Evolutionary conservation across 345 rosid genomes (phyloP), one percentile per base, ranked within the genome.

Genomic region (Nasturtium officinale): DNA sequence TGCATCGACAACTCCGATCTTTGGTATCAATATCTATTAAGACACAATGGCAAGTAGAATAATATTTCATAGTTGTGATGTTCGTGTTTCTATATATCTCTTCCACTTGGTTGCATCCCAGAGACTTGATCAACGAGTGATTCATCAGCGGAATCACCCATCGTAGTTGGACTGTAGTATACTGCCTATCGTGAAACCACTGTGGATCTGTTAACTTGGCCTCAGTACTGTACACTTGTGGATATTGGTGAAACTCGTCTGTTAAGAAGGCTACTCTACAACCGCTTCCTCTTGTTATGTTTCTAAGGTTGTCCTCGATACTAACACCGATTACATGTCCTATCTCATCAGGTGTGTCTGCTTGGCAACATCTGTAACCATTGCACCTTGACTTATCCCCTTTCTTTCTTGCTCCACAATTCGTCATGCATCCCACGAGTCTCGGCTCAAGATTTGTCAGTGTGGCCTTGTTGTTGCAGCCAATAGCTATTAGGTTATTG

Each of bases 351-450:
- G 81, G 72, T 47, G 65, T 54, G 0, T 65, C 4, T 4, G 68
- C 51, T 15, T 75, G 69, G 40, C 88, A 85, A 26, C 83, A 29
- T 64, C 18, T 28, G 56, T 64, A 29, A 45, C 68, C 68, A 17
- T 45, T 10, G 10, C 25, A 63, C 1, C 3, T 10, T 16, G 26
- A 9, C 0, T 5, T 16, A 5, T 15, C 38, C 5, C 11, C 1
- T 64, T 30, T 64, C 1, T 30, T n/a, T 18, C 1, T 46, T 47
- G 9, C 20, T 1, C 2, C 15, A 29, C 69, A 65, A 5, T 7
- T 48, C 2, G 57, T 4, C 9, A 47, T 30, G 69, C 69, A 65
- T 32, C 69, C 69, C 45, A 7, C 20, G 3, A 65, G 18, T 15
- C 30, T 50, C 3, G 69, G 15, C 15, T 50, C 57, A 48, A 50